These are phyloP conservation scores for Xylaria cubensis DNA, from an alignment of 495 filamentous ascomycete genomes.

Conservation along the genomic window DNA sequence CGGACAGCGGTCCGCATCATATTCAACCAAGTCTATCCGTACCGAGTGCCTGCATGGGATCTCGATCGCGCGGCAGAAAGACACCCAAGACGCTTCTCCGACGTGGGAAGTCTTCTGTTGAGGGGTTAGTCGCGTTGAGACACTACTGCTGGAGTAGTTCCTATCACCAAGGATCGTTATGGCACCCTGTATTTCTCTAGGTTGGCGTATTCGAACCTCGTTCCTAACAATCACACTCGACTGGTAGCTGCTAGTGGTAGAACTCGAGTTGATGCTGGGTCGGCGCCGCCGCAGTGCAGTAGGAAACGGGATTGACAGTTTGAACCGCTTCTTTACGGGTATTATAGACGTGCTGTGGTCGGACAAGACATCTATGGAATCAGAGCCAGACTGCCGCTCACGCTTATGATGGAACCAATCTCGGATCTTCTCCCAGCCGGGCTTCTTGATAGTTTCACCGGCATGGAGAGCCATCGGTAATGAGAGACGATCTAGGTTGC, in stretches of 20 bases:
- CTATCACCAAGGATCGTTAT: background rate
- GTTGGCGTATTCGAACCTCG: background rate
- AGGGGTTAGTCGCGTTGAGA: background rate
- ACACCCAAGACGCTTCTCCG: constrained; percentile 15
- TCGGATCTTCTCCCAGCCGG: background rate
- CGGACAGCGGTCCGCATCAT: constrained; percentile 13
- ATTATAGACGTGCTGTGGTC: background rate
- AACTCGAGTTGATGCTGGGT: background rate
- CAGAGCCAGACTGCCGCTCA: background rate
- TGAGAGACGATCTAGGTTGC: background rate
- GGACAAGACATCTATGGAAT: background rate
- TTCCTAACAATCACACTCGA: background rate
- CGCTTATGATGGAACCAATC: constrained; percentile 8
- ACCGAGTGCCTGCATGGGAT: background rate
- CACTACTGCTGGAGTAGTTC: no score
- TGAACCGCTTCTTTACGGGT: background rate
- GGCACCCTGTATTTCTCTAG: background rate
- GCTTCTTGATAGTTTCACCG: background rate
- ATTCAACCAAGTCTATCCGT: constrained; percentile 10
- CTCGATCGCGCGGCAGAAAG: constrained; percentile 17
- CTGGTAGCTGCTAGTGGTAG: background rate
- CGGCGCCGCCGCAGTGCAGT: constrained; percentile 1
- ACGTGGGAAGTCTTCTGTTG: background rate
- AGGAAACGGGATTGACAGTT: background rate
- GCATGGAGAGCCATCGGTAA: background rate